Percentiles rank a stretch among this genome's conserved stretches.
Evolutionary conservation across 345 rosid species (phyloP).

Genomic region (Citrus cavaleriei): DNA sequence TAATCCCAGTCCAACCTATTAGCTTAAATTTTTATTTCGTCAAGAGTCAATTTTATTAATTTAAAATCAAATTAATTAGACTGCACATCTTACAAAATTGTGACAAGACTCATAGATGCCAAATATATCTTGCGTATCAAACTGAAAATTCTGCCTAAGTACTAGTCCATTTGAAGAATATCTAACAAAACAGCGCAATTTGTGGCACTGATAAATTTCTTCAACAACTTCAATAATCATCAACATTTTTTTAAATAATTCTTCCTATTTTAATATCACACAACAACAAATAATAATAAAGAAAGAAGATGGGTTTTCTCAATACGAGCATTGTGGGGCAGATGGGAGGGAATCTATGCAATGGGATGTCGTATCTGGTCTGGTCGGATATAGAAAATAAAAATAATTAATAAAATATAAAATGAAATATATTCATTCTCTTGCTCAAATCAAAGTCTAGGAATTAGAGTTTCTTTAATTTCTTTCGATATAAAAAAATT

Average conservation of each 20-base stretch:
- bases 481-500: background rate
- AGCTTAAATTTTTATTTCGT: too few relatives aligned
- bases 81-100: too few relatives aligned
- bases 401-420: background rate
- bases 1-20: too few relatives aligned
- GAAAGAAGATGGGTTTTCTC: slow-evolving; percentile 10
- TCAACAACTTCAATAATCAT: background rate
- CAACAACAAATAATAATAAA: background rate
- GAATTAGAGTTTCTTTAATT: slow-evolving; percentile 13
- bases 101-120: too few relatives aligned
- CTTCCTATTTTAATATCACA: background rate
- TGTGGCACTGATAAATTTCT: background rate
- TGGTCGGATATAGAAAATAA: slow-evolving; percentile 20
- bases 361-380: slow-evolving; percentile 28
- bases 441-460: background rate
- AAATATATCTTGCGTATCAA: background rate
- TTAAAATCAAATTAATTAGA: background rate
- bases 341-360: slow-evolving; percentile 18
- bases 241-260: background rate
- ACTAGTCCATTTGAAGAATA: background rate
- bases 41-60: too few relatives aligned
- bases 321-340: background rate
- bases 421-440: slow-evolving; percentile 1
- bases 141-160: background rate
- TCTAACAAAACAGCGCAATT: slow-evolving; percentile 8